Conservation (phyloP, 2,329 filamentous ascomycete species). For the Dothistroma septosporum region DNA sequence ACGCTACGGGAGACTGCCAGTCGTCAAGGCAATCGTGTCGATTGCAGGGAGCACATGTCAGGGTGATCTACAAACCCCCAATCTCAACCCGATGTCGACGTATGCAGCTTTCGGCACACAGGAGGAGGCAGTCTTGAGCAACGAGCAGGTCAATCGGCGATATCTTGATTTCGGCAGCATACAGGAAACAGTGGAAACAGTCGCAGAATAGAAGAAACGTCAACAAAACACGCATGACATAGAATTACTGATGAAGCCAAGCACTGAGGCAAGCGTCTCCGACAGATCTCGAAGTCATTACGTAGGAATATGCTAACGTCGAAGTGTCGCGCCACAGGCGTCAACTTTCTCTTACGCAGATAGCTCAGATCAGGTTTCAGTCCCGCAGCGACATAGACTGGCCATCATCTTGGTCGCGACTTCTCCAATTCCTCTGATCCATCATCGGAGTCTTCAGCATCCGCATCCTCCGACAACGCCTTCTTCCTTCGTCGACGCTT, state of each 20-base stretch:
- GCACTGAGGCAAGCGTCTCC: neutral
- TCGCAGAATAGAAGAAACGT: neutral
- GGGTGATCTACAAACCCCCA: too few relatives aligned
- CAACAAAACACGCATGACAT: neutral
- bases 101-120: too few relatives aligned
- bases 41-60: too few relatives aligned
- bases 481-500: conserved; percentile 2
- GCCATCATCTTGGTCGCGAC: neutral
- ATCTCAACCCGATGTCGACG: too few relatives aligned
- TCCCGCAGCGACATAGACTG: neutral
- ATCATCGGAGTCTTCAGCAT: neutral
- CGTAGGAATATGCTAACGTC: neutral
- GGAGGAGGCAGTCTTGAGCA: too few relatives aligned
- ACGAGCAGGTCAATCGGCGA: too few relatives aligned
- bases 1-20: too few relatives aligned
- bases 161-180: too few relatives aligned
- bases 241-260: neutral
- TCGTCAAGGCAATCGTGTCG: neutral
- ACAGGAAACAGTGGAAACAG: too few relatives aligned
- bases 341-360: neutral
- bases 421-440: neutral
- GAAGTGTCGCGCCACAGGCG: neutral
- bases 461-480: neutral
- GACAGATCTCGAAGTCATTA: neutral
- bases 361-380: neutral